Evolutionary conservation across 75 land plant genomes (phyloP).

Genomic region (Selaginella tamariscina): DNA sequence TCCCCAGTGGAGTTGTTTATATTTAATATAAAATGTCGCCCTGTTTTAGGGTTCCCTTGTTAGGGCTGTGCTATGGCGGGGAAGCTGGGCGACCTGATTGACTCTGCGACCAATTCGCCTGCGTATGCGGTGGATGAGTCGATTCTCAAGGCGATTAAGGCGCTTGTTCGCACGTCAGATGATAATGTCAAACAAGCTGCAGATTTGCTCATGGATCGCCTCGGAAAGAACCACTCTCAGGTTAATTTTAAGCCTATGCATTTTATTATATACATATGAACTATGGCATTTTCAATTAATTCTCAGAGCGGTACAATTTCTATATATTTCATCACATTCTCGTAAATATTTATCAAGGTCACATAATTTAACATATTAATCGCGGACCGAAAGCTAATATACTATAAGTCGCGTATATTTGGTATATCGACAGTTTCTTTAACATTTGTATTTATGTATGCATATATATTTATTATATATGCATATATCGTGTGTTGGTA

Average conservation of each 20-base stretch:
- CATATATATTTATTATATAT: too few species aligned
- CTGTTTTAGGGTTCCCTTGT: too few species aligned
- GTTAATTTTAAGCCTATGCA: conserved; percentile 26
- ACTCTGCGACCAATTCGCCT: conserved; percentile 55
- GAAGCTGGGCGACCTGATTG: conserved; percentile 39
- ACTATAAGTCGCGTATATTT: too few species aligned
- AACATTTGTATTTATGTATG: too few species aligned
- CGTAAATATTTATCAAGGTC: background rate
- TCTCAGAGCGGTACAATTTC: background rate
- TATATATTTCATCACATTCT: background rate
- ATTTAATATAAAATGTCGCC: too few species aligned
- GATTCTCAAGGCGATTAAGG: conserved; percentile 55
- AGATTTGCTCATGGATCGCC: conserved; percentile 49
- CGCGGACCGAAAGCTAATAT: too few species aligned
- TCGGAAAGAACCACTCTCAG: conserved; percentile 72
- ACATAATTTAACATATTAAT: background rate
- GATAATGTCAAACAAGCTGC: conserved; percentile 52
- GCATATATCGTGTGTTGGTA: too few species aligned
- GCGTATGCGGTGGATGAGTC: conserved; percentile 40
- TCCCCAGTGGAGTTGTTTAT: conserved; percentile 18
- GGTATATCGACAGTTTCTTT: too few species aligned
- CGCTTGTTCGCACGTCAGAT: conserved; percentile 54
- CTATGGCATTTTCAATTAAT: background rate
- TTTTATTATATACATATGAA: background rate
- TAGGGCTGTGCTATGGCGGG: too few species aligned